Conservation (phyloP, 2,329 filamentous ascomycete genomes). For the Aspergillus sp. region DNA sequence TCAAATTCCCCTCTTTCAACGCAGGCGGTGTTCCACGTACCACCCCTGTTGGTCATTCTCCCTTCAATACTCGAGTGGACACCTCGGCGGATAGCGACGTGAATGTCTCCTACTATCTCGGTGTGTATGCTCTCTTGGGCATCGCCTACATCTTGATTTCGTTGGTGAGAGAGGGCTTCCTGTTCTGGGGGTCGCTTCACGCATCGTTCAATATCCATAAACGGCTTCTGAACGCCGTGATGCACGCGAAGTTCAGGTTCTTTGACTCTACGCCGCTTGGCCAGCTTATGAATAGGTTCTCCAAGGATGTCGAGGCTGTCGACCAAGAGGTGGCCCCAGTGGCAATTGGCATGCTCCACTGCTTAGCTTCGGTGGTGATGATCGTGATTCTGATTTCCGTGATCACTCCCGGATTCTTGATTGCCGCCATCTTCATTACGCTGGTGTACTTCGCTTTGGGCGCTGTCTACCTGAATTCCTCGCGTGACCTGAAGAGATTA, state of each 20-base stretch:
- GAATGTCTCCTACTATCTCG: constrained; percentile 79
- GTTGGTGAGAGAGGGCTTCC: constrained; percentile 76
- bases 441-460: constrained; percentile 79
- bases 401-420: constrained; percentile 87
- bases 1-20: constrained; percentile 39
- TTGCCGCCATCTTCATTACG: constrained; percentile 83
- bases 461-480: constrained; percentile 84
- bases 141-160: constrained; percentile 76
- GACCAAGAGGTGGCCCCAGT: constrained; percentile 95
- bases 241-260: constrained; percentile 92
- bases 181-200: constrained; percentile 88
- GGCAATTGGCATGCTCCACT: constrained; percentile 73
- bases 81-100: constrained; percentile 52
- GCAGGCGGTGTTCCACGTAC: constrained; percentile 35
- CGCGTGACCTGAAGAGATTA: constrained; percentile 90
- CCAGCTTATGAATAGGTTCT: constrained; percentile 97
- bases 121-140: constrained; percentile 78
- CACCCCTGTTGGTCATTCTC: constrained; percentile 28
- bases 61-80: constrained; percentile 24
- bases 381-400: constrained; percentile 83
- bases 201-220: constrained; percentile 85
- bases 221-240: constrained; percentile 72
- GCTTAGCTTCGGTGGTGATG: constrained; percentile 69
- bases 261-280: constrained; percentile 95
- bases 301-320: constrained; percentile 91